Base-by-base conservation (phyloP, 1,139 yeast genomes). In the Kodamaea anthophila region DNA sequence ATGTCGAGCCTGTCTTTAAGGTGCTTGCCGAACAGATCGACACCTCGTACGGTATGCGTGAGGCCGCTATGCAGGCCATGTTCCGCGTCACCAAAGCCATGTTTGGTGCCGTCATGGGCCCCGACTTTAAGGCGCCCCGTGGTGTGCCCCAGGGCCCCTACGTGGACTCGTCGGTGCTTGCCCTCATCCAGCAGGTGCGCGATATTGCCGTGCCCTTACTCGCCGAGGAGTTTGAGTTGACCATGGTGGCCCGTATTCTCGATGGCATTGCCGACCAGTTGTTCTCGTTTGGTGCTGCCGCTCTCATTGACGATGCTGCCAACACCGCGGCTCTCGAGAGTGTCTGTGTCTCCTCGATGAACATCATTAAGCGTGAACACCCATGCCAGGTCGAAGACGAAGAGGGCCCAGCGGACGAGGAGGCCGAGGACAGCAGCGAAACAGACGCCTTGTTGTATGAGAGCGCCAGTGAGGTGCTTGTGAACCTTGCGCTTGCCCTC, bases 41-140 rank as follows among this genome's bases (percentile, higher is more conserved):
- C 41, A 88, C 82, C 53, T 86, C 94, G 31, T 86, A 84, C 49
- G 96, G 95, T 51, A 77, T 88, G 69, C 78, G 96, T 55, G 94
- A 84, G 60, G 78, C 94, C 37, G 88, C 96, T 28, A 63, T 88
- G 56, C 66, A 71, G 36, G 73, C 91, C 31, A 65, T 88, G 53
- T 88, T 96, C 93, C 82, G 78, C 48, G 74, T 88, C 43, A 79
- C 78, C 36, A 72, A 71, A 46, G 82, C 94, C 23, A 72, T 83
- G 70, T 74, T 77, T 56, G 66, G 72, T 34, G 71, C 77, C 30
- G 64, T 70, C 35, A 59, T 70, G 38, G 74, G 71, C 31, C 65
- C 62, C 40, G 60, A 58, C 41, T 57, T 62, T 58, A 62, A 70
- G 41, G 77, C 77, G 55, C 83, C 85, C 46, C 74, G 75, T 47